phyloP scores from a whole-genome alignment of 352 stramenopile species.

The Phytophthora niederhauseri region DNA sequence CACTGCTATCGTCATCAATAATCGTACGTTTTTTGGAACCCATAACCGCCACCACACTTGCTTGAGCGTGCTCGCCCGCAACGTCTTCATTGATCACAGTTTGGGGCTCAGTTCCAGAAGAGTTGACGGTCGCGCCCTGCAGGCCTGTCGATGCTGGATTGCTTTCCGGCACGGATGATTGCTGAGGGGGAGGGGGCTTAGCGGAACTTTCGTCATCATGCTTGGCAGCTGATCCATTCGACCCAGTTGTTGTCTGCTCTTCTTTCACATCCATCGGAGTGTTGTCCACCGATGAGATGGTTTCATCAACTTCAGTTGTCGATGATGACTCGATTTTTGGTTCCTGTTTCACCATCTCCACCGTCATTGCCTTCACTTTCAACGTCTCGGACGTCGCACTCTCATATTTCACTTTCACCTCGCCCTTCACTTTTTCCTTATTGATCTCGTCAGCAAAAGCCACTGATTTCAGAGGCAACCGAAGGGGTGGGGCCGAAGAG shows the following conservation, averaged over 20 bases:
- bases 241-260: slow-evolving; percentile 11
- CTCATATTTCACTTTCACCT: slow-evolving; percentile 20
- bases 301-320: slow-evolving; percentile 1
- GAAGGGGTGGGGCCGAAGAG: slow-evolving; percentile 25
- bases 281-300: not conserved
- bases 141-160: not conserved
- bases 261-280: slow-evolving; percentile 21
- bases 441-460: slow-evolving; percentile 20
- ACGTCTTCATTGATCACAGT: slow-evolving; percentile 34
- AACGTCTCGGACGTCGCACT: slow-evolving; percentile 5
- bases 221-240: not conserved
- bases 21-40: slow-evolving; percentile 66
- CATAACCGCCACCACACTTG: slow-evolving; percentile 25
- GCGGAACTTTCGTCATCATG: not conserved
- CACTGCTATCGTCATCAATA: slow-evolving; percentile 65
- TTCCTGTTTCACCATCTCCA: slow-evolving; percentile 18
- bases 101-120: slow-evolving; percentile 8
- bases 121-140: slow-evolving; percentile 8
- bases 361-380: slow-evolving; percentile 17
- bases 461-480: slow-evolving; percentile 17
- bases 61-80: slow-evolving; percentile 24
- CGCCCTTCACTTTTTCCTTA: slow-evolving; percentile 14
- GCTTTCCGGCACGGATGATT: not conserved
- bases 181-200: not conserved
- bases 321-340: slow-evolving; percentile 8